phyloP scores from a whole-genome alignment of 73 alveolate species.

The Vitrella brassicaformis region DNA sequence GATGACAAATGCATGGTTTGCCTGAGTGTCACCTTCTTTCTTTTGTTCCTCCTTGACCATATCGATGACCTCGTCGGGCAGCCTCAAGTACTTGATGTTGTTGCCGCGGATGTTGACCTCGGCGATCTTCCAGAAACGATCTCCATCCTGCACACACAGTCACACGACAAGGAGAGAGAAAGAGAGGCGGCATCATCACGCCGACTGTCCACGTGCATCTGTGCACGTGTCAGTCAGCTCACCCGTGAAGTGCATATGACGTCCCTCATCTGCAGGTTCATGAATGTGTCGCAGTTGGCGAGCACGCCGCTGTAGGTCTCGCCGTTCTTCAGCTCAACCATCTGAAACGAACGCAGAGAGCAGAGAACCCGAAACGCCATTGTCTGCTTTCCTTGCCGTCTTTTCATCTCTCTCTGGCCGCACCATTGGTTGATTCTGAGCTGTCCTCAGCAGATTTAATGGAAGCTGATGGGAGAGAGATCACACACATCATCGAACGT shows the following conservation, averaged over 20 bases:
- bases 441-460: constrained; percentile 27
- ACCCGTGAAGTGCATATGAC: constrained; percentile 34
- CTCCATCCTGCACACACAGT: constrained; percentile 8
- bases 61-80: constrained; percentile 42
- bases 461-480: constrained; percentile 15
- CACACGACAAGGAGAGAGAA: not conserved
- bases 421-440: constrained; percentile 33
- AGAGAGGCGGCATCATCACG: too few relatives aligned
- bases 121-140: constrained; percentile 33
- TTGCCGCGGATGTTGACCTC: constrained; percentile 25
- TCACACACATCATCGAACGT: too few relatives aligned
- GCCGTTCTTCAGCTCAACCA: constrained; percentile 54
- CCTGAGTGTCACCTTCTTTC: not conserved
- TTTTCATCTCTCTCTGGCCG: not conserved
- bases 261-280: constrained; percentile 48
- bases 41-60: constrained; percentile 34
- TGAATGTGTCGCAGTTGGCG: constrained; percentile 41
- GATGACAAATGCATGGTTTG: not conserved
- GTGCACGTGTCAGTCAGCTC: too few relatives aligned
- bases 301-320: constrained; percentile 53
- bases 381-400: not conserved
- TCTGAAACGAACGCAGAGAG: not conserved
- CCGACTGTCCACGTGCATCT: too few relatives aligned
- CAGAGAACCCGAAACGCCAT: not conserved
- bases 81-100: constrained; percentile 34